Evolutionary conservation across 805 yeast species (phyloP), one percentile per base, ranked within the genome.

Genomic region (Vanderwaltozyma tropicalis): DNA sequence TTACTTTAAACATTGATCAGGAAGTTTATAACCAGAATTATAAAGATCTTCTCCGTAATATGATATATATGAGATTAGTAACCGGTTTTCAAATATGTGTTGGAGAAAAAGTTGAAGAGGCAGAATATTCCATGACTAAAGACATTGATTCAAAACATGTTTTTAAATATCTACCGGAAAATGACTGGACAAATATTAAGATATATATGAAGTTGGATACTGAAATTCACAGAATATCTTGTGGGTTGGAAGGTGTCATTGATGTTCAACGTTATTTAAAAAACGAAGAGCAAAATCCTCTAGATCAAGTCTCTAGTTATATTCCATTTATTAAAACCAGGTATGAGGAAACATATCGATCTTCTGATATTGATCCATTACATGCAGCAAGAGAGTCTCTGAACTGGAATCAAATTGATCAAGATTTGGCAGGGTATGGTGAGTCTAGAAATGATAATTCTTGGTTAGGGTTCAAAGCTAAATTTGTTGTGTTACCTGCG

Each of bases 351-450:
- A 69, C 65, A 12, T 88, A 80, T 51, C 63, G 74, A 18, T 64
- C 70, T 3, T 69, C 86, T 1, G 67, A 64, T 39, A 70, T 80
- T 6, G 76, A 75, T 41, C 74, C 78, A 2, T 61, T 73, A 15
- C 69, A 71, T 31, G 68, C 68, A 13, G 70, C 69, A 25, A 71
- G 80, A 3, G 60, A 71, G 31, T 63, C 66, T 12, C 72, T 76
- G 43, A 87, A 88, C 44, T 92, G 98, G 98, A 88, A 88, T 48
- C 81, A 78, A 44, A 68, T 88, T 47, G 99, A 92, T 62, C 96
- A 86, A 52, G 73, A 74, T 18, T 58, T 88, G n/a, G 95, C 96
- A 0, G 98, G 98, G 3, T 83, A 80, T 54, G 87, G 80, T 21
- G 95, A 86, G 46, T 73, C 76, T 1, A 62, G 75, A 39, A 45